Conservation (phyloP, 768 basidiomycete genomes). For the Calocera viscosa region DNA sequence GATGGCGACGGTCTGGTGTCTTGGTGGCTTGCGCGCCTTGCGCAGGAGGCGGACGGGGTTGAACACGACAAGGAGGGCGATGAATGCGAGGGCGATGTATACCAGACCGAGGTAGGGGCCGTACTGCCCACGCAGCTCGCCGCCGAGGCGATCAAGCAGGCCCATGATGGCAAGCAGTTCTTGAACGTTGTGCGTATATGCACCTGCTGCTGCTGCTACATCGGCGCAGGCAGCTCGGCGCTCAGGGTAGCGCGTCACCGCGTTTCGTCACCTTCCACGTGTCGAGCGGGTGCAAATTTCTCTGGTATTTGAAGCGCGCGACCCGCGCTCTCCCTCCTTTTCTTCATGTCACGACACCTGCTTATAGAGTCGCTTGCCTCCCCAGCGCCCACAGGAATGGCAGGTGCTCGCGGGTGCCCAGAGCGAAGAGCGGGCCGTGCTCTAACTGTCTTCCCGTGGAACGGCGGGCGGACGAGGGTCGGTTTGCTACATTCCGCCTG, state of each 20-base stretch:
- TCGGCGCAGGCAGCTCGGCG: too few relatives aligned
- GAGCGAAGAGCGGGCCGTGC: background rate
- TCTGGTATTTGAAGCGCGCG: background rate
- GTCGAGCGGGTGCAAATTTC: background rate
- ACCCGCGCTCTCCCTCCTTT: background rate
- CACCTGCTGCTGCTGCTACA: too few relatives aligned
- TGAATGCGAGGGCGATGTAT: background rate
- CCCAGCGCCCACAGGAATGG: background rate
- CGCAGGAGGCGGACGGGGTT: background rate
- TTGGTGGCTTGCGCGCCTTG: slow-evolving; percentile 15
- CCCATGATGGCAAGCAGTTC: too few relatives aligned
- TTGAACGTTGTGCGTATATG: too few relatives aligned
- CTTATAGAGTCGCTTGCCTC: slow-evolving; percentile 5
- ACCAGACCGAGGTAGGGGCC: background rate
- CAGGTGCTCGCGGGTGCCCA: slow-evolving; percentile 8
- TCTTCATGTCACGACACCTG: slow-evolving; percentile 6
- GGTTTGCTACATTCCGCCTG: background rate
- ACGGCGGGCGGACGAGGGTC: background rate
- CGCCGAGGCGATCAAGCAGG: background rate
- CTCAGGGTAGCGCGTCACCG: too few relatives aligned
- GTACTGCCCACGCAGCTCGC: background rate
- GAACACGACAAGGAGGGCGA: background rate
- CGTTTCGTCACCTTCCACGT: background rate
- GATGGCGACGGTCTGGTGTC: slow-evolving; percentile 64
- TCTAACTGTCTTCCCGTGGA: background rate